These are phyloP conservation scores for Arctostaphylos glauca DNA, from an alignment of 148 eudicot species.

Conservation along the genomic window DNA sequence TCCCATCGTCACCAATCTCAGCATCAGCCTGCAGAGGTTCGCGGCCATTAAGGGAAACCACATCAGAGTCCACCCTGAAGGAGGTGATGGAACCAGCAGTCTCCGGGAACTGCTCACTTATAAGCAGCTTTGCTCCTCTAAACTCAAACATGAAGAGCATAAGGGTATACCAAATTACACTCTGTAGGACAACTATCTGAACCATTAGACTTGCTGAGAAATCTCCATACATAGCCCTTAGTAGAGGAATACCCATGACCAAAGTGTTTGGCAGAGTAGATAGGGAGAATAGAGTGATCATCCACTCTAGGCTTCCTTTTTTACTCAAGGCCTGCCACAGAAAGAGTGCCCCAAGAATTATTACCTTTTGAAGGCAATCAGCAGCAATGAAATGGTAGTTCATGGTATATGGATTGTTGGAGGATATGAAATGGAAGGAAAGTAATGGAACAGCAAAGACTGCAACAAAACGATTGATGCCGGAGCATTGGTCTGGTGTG, in stretches of 20 bases:
- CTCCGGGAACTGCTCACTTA: constrained; percentile 86
- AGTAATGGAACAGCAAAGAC: constrained; percentile 90
- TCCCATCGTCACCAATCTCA: constrained; percentile 89
- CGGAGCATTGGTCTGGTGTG: constrained; percentile 97
- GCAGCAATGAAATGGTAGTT: constrained; percentile 93
- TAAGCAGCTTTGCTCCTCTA: constrained; percentile 78
- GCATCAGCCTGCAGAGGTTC: constrained; percentile 87
- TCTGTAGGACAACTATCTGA: constrained; percentile 84
- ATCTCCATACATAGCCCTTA: constrained; percentile 90
- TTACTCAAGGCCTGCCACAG: constrained; percentile 63
- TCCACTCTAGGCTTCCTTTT: constrained; percentile 76
- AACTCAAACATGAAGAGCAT: constrained; percentile 90
- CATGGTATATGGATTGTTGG: constrained; percentile 80
- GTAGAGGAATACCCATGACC: constrained; percentile 90
- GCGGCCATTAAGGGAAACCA: constrained; percentile 79
- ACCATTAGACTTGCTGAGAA: constrained; percentile 81
- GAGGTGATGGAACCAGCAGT: constrained; percentile 84
- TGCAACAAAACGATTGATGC: constrained; percentile 92
- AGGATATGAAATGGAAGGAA: constrained; percentile 90
- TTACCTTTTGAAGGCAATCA: constrained; percentile 72
- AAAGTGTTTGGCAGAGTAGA: constrained; percentile 92
- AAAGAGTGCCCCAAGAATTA: constrained; percentile 56
- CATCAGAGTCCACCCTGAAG: constrained; percentile 82
- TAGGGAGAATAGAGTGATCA: constrained; percentile 83
- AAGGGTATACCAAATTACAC: constrained; percentile 88